Evolutionary conservation across 768 basidiomycete species (phyloP).

Genomic region (Rhizopogon sp.): DNA sequence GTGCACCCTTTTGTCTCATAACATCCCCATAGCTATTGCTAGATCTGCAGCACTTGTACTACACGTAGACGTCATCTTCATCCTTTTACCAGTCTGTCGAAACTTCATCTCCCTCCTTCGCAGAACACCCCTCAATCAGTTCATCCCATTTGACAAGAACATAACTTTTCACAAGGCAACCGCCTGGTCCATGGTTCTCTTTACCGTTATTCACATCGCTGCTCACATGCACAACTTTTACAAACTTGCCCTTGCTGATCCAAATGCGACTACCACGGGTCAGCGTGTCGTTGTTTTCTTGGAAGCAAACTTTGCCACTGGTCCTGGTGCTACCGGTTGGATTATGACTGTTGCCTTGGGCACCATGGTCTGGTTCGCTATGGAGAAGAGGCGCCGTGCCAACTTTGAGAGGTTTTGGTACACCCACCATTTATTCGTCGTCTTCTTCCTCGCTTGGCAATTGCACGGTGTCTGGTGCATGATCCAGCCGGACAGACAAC

Average conservation of each 20-base stretch:
- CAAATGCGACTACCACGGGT: constrained; percentile 46
- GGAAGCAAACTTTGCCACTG: constrained; percentile 72
- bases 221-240: constrained; percentile 88
- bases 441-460: constrained; percentile 95
- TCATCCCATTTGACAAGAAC: constrained; percentile 93
- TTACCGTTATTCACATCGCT: constrained; percentile 67
- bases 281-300: constrained; percentile 69
- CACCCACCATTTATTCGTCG: constrained; percentile 81
- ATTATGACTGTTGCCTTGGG: constrained; percentile 73
- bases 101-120: constrained; percentile 91
- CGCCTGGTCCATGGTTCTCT: constrained; percentile 85
- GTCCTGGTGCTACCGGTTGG: constrained; percentile 84
- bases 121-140: constrained; percentile 74
- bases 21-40: constrained; percentile 59
- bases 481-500: constrained; percentile 87
- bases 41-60: constrained; percentile 86
- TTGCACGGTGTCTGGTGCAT: constrained; percentile 96
- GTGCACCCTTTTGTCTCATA: neutral
- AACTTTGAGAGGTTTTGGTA: constrained; percentile 92
- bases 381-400: constrained; percentile 71
- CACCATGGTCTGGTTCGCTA: constrained; percentile 81
- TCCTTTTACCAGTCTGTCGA: constrained; percentile 92
- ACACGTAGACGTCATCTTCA: constrained; percentile 89
- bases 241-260: constrained; percentile 53
- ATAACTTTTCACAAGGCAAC: constrained; percentile 88